A percentile compares a stretch with the other conserved stretches of the same genome.
Conservation (phyloP, 2,329 filamentous ascomycete genomes). For the Trichoderma simmonsii region DNA sequence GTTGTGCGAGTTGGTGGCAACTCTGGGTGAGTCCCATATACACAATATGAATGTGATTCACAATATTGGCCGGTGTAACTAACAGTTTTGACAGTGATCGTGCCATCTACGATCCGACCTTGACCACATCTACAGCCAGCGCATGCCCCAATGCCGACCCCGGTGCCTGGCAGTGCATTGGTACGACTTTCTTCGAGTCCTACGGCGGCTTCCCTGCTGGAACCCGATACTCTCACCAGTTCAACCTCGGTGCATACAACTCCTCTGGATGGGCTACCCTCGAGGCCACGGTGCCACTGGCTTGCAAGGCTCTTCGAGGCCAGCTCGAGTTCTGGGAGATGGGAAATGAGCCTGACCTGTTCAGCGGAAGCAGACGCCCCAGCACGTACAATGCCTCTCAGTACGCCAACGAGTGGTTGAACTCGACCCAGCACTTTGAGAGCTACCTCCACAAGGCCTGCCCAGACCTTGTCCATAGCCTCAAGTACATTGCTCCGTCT, state of each 20-base stretch:
- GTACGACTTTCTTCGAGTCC: conserved; percentile 25
- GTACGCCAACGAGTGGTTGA: conserved; percentile 24
- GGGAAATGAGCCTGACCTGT: conserved; percentile 28
- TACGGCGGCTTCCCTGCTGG: conserved; percentile 24
- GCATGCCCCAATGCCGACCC: conserved; percentile 24
- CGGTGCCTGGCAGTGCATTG: conserved; percentile 26
- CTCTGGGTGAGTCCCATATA: conserved; percentile 20
- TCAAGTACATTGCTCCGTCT: conserved; percentile 24
- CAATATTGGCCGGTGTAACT: neutral
- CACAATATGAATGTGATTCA: neutral
- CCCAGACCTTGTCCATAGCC: conserved; percentile 18
- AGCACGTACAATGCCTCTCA: conserved; percentile 20
- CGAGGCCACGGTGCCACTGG: conserved; percentile 24
- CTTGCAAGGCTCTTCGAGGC: conserved; percentile 25
- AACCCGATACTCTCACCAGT: conserved; percentile 25
- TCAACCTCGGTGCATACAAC: conserved; percentile 26
- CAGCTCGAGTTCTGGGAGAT: conserved; percentile 25
- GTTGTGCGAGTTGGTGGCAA: conserved; percentile 24
- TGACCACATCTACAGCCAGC: conserved; percentile 22
- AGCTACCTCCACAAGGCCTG: conserved; percentile 18
- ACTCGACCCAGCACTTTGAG: conserved; percentile 22
- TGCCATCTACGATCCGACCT: conserved; percentile 25
- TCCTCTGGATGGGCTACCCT: conserved; percentile 25
- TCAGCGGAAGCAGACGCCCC: conserved; percentile 21
- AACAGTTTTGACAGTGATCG: conserved; percentile 21